Percentiles rank a stretch among this genome's conserved stretches.
phyloP scores from a whole-genome alignment of 148 eudicot genomes.

The Camellia japonica region DNA sequence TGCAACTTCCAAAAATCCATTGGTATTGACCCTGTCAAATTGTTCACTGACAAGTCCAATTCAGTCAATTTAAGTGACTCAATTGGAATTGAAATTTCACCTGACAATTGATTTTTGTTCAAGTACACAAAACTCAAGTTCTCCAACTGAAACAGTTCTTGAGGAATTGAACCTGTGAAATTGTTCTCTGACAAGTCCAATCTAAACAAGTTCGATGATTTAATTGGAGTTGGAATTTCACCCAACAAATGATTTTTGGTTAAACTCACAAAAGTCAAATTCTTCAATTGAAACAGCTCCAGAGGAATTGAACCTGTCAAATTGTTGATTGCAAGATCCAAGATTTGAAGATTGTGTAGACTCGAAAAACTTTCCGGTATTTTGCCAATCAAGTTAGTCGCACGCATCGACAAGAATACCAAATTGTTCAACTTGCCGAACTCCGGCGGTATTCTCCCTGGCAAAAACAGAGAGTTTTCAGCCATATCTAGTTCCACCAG shows the following conservation, averaged over 20 bases:
- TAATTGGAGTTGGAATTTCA: no score
- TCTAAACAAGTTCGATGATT: no score
- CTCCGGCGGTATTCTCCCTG: conserved; percentile 34
- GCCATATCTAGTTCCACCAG: conserved; percentile 36
- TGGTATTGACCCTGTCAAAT: conserved; percentile 14
- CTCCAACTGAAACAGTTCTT: no score
- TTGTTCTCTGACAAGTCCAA: no score
- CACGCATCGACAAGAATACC: conserved; percentile 37
- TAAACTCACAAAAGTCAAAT: conserved; percentile 43
- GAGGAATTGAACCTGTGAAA: no score
- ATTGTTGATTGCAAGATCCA: conserved; percentile 48
- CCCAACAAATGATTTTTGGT: conserved; percentile 21
- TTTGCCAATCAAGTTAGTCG: conserved; percentile 46
- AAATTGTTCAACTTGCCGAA: conserved; percentile 39
- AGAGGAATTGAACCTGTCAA: conserved; percentile 54
- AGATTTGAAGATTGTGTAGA: conserved; percentile 35
- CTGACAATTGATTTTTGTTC: conserved; percentile 27
- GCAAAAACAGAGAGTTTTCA: conserved; percentile 28
- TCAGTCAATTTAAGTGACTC: conserved; percentile 30
- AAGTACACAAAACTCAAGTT: no score
- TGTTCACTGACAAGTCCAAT: conserved; percentile 44
- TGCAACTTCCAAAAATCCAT: conserved; percentile 32
- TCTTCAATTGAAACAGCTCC: conserved; percentile 50
- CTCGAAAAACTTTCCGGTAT: conserved; percentile 46
- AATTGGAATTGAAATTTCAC: conserved; percentile 49